Conservation (phyloP, 1,284 basidiomycete genomes). For the Rhodotorula sp. region DNA sequence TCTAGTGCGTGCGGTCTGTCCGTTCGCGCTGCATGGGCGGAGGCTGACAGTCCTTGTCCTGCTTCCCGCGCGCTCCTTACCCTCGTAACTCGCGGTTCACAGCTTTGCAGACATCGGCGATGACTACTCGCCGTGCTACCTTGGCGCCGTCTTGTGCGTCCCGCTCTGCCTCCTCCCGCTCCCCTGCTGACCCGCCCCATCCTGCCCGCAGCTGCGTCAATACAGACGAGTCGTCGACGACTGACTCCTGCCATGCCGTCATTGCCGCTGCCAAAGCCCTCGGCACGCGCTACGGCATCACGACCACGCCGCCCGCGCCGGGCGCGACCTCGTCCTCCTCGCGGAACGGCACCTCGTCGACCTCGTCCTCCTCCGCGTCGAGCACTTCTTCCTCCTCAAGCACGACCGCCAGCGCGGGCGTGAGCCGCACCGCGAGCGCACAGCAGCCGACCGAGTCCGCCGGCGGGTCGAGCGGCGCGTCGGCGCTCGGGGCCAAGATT, state of each 20-base stretch:
- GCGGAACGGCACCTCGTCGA: constrained; percentile 6
- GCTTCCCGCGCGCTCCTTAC: too few relatives aligned
- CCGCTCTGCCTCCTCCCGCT: too few relatives aligned
- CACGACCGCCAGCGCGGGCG: not conserved
- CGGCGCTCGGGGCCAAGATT: not conserved
- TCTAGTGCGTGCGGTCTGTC: constrained; percentile 9
- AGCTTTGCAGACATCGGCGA: constrained; percentile 32
- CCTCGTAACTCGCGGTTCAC: not conserved
- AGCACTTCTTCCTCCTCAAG: constrained; percentile 4
- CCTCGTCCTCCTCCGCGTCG: constrained; percentile 1
- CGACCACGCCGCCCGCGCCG: constrained; percentile 7
- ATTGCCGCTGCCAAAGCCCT: constrained; percentile 19
- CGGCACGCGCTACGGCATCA: constrained; percentile 21
- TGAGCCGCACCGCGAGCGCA: not conserved
- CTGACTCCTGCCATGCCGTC: constrained; percentile 20
- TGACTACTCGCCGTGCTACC: constrained; percentile 24
- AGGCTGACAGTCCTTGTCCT: not conserved
- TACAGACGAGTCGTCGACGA: constrained; percentile 27
- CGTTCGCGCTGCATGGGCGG: too few relatives aligned
- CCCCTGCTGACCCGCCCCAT: not conserved
- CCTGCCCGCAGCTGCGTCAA: constrained; percentile 25
- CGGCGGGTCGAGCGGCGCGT: not conserved
- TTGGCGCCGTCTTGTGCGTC: constrained; percentile 34
- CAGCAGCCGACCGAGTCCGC: not conserved
- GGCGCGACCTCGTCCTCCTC: not conserved